Percentiles rank a stretch among this genome's conserved stretches.
These are phyloP conservation scores for Suillus clintonianus DNA, from an alignment of 768 basidiomycete genomes.

Conservation along the genomic window DNA sequence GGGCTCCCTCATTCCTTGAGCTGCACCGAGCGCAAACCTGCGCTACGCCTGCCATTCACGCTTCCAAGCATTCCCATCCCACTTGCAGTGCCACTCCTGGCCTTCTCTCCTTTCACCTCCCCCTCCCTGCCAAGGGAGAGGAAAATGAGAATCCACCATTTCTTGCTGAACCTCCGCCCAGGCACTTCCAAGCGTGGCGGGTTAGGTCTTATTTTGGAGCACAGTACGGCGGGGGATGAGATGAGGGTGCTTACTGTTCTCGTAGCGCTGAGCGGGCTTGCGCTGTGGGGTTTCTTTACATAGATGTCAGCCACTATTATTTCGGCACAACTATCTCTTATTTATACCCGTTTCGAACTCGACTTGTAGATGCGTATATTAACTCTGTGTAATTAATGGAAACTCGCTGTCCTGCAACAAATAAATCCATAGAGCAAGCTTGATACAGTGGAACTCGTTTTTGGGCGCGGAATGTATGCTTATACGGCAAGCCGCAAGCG, in stretches of 20 bases:
- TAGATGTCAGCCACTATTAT: neutral
- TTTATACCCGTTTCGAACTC: neutral
- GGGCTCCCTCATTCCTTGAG: slow-evolving; percentile 58
- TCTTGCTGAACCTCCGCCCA: slow-evolving; percentile 31
- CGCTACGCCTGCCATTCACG: slow-evolving; percentile 29
- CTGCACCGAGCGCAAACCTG: slow-evolving; percentile 49
- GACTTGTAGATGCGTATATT: neutral
- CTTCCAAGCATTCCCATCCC: slow-evolving; percentile 15
- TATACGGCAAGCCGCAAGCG: too few species aligned
- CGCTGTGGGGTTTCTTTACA: slow-evolving; percentile 34
- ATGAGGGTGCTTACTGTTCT: slow-evolving; percentile 36
- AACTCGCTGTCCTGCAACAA: neutral
- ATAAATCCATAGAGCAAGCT: too few species aligned
- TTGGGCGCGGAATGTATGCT: too few species aligned
- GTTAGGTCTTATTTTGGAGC: slow-evolving; percentile 52
- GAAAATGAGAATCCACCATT: slow-evolving; percentile 25
- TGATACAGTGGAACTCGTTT: too few species aligned
- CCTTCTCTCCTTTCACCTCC: slow-evolving; percentile 31
- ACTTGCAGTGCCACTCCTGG: slow-evolving; percentile 28
- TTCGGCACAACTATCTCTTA: neutral
- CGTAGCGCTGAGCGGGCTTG: slow-evolving; percentile 29
- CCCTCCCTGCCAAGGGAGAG: slow-evolving; percentile 23
- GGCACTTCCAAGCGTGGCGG: slow-evolving; percentile 42
- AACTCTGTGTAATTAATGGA: too few species aligned
- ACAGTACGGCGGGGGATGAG: slow-evolving; percentile 68